Evolutionary conservation across 2,329 filamentous ascomycete genomes (phyloP), one percentile per base, ranked within the genome.

Genomic region (Diaporthe velutina): DNA sequence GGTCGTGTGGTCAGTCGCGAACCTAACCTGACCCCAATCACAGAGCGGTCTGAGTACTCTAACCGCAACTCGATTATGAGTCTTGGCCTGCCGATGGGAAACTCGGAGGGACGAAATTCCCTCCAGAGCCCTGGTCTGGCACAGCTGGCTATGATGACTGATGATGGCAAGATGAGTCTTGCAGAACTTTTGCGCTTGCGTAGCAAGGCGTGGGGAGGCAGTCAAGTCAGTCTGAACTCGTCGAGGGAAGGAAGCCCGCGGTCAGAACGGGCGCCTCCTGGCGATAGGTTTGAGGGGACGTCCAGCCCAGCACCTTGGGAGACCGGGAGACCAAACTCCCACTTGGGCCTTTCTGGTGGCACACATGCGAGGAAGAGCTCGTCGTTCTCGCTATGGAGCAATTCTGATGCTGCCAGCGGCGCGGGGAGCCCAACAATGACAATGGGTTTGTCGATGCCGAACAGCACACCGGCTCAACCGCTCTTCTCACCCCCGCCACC

Each of bases 1-100:
- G 95, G 94, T 28, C 91, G 92, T 19, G 88, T 92, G 70, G 91
- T 93, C 40, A 94, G 94, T 28, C 91, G 93, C 54, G 96, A 98
- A 81, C 96, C 97, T 1, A 98, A 97, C 79, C 86, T 99, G 64
- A 98, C 97, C 1, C 97, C 97, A 8, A 98, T 99, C 79, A 98
- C 96, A 0, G 97, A 98, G 82, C 91, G 96, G 17, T 98, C 95
- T 75, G 97, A 99, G 83, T 98, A 98, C 86, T 98, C 95, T 55
- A 98, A 97, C 75, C 92, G 97, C 58, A 98, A 98, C 81, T 97
- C 94, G 0, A 91, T 98, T 74, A 94, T 97, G 86, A 95, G 93
- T 74, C 86, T 96, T 76, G 88, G 87, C 10, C 84, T 92, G 42
- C 90, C 91, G 7, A 77, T 83, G 19, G 80, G 82, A n/a, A 42